A percentile compares a stretch with the other conserved stretches of the same genome.
These are phyloP conservation scores for Pseudonitzschia multiseries DNA, from an alignment of 108 stramenopile genomes.

Conservation along the genomic window DNA sequence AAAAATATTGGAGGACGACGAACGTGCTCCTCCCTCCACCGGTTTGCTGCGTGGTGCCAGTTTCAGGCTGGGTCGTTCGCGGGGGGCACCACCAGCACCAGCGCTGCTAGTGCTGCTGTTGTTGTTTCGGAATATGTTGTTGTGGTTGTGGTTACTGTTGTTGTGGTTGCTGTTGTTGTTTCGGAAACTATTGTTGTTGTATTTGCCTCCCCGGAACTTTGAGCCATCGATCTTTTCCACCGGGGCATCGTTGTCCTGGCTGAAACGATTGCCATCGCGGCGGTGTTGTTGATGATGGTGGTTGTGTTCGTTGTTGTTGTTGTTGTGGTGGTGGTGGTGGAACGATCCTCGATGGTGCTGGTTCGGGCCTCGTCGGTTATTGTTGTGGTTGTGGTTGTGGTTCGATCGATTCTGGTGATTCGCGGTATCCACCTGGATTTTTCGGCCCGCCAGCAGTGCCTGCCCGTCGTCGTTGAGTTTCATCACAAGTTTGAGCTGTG, in stretches of 20 bases:
- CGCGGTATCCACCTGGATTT: constrained; percentile 70
- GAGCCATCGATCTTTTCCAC: constrained; percentile 40
- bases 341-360: constrained; percentile 4
- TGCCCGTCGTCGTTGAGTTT: constrained; percentile 35
- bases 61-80: constrained; percentile 61
- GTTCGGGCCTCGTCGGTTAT: constrained; percentile 1
- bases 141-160: constrained; percentile 11
- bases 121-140: neutral
- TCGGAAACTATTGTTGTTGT: constrained; percentile 16
- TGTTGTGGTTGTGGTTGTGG: constrained; percentile 15
- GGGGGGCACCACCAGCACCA: constrained; percentile 13
- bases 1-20: constrained; percentile 50
- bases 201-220: constrained; percentile 50
- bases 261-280: neutral
- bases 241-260: neutral
- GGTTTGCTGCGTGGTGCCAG: constrained; percentile 67
- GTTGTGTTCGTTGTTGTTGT: constrained; percentile 8
- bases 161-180: constrained; percentile 8
- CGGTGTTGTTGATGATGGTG: neutral
- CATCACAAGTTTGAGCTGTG: constrained; percentile 45
- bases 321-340: neutral
- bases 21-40: constrained; percentile 25
- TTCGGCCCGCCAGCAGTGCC: constrained; percentile 48
- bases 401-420: constrained; percentile 17
- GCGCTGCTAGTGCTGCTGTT: neutral